Conservation (phyloP, 2,329 filamentous ascomycete genomes). For the Podosphaera fusca region DNA sequence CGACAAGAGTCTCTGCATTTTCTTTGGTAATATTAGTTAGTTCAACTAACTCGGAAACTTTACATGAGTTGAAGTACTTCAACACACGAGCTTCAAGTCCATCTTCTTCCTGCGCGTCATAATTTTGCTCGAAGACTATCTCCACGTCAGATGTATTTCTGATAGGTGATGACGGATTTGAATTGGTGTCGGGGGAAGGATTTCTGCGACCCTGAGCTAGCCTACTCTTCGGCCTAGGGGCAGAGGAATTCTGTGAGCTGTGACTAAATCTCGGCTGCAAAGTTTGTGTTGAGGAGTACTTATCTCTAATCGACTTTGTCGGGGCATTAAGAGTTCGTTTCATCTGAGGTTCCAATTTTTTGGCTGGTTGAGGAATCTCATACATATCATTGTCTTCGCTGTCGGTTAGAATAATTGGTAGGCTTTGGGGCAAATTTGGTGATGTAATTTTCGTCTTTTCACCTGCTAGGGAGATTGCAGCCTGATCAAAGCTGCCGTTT, state of each 20-base stretch:
- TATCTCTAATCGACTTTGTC: slow-evolving; percentile 31
- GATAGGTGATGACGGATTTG: slow-evolving; percentile 7
- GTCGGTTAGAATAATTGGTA: slow-evolving; percentile 12
- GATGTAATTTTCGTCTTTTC: not conserved
- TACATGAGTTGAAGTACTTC: slow-evolving; percentile 63
- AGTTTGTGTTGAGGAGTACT: slow-evolving; percentile 27
- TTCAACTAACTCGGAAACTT: slow-evolving; percentile 53
- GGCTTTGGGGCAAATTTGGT: not conserved
- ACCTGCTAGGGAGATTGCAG: slow-evolving; percentile 23
- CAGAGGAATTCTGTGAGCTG: slow-evolving; percentile 5
- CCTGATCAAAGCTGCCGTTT: slow-evolving; percentile 30
- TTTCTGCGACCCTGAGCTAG: slow-evolving; percentile 15
- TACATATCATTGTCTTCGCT: slow-evolving; percentile 12
- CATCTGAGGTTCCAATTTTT: slow-evolving; percentile 22
- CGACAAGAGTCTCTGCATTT: slow-evolving; percentile 44
- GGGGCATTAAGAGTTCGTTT: slow-evolving; percentile 31
- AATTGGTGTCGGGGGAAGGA: slow-evolving; percentile 5
- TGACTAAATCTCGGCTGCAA: slow-evolving; percentile 4
- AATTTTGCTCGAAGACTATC: slow-evolving; percentile 7
- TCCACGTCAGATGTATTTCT: slow-evolving; percentile 13
- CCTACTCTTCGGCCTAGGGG: slow-evolving; percentile 15
- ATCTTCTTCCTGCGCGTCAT: slow-evolving; percentile 17
- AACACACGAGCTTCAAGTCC: slow-evolving; percentile 36
- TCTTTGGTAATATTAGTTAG: slow-evolving; percentile 54
- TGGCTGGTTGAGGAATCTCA: slow-evolving; percentile 7